A percentile compares a stretch with the other conserved stretches of the same genome.
Evolutionary conservation across 805 yeast genomes (phyloP).

Genomic region (Ogataea paraovalis): DNA sequence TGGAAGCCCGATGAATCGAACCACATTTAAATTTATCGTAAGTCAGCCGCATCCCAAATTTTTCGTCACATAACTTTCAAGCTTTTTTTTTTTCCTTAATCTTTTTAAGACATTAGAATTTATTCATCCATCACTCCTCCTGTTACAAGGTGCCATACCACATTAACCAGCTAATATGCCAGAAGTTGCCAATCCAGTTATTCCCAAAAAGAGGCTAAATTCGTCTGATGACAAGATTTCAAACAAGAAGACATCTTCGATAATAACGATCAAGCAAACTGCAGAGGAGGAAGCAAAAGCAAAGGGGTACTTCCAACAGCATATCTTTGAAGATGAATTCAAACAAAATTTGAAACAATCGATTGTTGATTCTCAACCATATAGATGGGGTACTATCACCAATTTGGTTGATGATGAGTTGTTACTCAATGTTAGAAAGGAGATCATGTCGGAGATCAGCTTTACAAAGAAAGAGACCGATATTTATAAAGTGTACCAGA

Average conservation of each 20-base stretch:
- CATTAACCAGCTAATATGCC: background rate
- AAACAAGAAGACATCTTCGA: constrained; percentile 15
- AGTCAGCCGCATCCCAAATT: too few relatives aligned
- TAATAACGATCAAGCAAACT: constrained; percentile 28
- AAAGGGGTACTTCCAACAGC: constrained; percentile 27
- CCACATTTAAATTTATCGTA: too few relatives aligned
- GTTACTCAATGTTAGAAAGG: constrained; percentile 75
- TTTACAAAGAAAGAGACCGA: constrained; percentile 97
- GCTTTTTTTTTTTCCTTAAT: too few relatives aligned
- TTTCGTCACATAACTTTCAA: too few relatives aligned
- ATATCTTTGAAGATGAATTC: constrained; percentile 35
- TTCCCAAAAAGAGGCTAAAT: constrained; percentile 9
- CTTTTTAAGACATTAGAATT: too few relatives aligned
- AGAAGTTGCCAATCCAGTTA: background rate
- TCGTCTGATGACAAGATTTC: background rate
- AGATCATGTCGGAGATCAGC: constrained; percentile 76
- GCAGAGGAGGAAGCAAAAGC: constrained; percentile 32
- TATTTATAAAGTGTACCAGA: constrained; percentile 86
- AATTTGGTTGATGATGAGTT: constrained; percentile 73
- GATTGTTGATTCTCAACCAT: constrained; percentile 66
- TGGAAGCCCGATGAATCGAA: too few relatives aligned
- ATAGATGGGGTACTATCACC: constrained; percentile 82
- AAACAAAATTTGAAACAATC: constrained; percentile 36
- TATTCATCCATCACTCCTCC: too few relatives aligned
- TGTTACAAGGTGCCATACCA: too few relatives aligned